These are phyloP conservation scores for Alnus rubra DNA, from an alignment of 306 rosid species.

Conservation along the genomic window DNA sequence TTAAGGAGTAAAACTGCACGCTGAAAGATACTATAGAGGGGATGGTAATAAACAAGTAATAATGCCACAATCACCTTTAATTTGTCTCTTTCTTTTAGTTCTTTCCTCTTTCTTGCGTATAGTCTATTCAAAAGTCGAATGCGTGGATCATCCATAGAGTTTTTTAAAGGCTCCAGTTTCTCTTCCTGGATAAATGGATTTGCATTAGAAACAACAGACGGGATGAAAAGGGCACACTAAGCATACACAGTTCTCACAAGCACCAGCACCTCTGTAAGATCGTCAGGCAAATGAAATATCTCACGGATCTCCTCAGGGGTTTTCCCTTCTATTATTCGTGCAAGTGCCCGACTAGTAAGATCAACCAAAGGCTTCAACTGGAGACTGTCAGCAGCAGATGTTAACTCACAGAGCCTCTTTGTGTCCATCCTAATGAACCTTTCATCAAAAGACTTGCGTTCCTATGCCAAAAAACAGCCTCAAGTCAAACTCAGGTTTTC, in stretches of 20 bases:
- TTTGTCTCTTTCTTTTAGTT: conserved; percentile 80
- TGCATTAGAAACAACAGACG: conserved; percentile 33
- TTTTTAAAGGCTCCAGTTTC: conserved; percentile 87
- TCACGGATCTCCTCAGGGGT: conserved; percentile 93
- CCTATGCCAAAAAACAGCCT: conserved; percentile 54
- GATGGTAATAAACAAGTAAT: conserved; percentile 28
- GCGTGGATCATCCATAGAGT: conserved; percentile 86
- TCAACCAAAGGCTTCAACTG: conserved; percentile 95
- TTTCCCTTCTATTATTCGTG: conserved; percentile 95
- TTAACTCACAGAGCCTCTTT: conserved; percentile 84
- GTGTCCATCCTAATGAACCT: conserved; percentile 84
- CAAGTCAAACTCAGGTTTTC: conserved; percentile 20
- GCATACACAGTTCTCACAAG: conserved; percentile 36
- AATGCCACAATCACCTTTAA: conserved; percentile 65
- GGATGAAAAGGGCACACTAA: conserved; percentile 24
- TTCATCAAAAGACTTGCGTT: conserved; percentile 78
- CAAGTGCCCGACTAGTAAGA: conserved; percentile 91
- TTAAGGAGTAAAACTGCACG: conserved; percentile 4
- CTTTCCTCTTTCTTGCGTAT: conserved; percentile 93
- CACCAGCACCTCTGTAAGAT: conserved; percentile 90
- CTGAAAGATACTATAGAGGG: neutral
- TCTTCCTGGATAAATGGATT: conserved; percentile 70
- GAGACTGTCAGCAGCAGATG: conserved; percentile 91
- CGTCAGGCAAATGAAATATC: conserved; percentile 92
- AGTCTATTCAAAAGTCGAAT: conserved; percentile 88